Evolutionary conservation across 2,329 filamentous ascomycete genomes (phyloP).

Genomic region (Colletotrichum gloeosporioides): DNA sequence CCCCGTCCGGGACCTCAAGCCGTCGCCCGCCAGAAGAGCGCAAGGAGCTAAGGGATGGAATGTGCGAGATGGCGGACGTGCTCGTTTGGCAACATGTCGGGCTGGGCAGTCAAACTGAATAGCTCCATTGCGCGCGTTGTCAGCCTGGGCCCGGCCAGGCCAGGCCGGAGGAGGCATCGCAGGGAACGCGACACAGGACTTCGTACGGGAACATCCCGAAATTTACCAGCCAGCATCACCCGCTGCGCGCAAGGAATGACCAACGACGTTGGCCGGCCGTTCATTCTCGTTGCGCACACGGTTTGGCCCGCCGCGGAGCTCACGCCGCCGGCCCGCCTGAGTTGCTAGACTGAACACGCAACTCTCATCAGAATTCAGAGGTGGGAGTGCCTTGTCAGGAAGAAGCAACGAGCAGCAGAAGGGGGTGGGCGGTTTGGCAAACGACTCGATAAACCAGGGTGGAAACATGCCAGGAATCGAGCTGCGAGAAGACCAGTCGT

Average conservation of each 20-base stretch:
- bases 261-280: background rate
- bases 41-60: constrained; percentile 13
- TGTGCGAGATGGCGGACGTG: background rate
- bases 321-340: background rate
- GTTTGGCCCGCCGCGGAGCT: background rate
- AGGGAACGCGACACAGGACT: constrained; percentile 8
- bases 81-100: background rate
- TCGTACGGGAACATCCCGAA: background rate
- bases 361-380: background rate
- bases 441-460: background rate
- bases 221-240: background rate
- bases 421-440: background rate
- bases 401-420: constrained; percentile 11
- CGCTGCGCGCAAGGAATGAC: background rate
- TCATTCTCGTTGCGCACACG: background rate
- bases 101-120: background rate
- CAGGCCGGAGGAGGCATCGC: constrained; percentile 2
- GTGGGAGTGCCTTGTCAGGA: constrained; percentile 10
- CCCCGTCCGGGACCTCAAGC: background rate
- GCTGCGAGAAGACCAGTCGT: background rate
- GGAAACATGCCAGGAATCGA: background rate
- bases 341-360: background rate
- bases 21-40: constrained; percentile 1
- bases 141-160: constrained; percentile 1
- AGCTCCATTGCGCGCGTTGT: background rate